Percentiles rank a stretch among this genome's conserved stretches.
These are phyloP conservation scores for Deakozyma indianensis DNA, from an alignment of 805 yeast species.

Conservation along the genomic window DNA sequence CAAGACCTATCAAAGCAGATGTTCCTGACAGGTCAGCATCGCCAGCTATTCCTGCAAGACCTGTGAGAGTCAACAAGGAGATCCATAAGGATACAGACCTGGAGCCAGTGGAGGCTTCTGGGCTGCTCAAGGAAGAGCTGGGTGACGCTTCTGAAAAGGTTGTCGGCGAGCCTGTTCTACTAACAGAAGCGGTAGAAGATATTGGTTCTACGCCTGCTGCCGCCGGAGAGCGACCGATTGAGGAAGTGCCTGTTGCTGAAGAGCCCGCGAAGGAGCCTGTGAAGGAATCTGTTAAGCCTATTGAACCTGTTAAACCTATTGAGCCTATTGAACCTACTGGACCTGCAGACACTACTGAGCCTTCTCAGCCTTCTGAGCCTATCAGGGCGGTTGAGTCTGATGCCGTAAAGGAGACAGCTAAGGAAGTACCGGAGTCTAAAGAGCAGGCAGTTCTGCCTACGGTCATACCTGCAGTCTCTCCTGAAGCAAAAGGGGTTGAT, in stretches of 20 bases:
- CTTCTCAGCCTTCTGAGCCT: constrained; percentile 1
- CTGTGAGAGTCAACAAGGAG: neutral
- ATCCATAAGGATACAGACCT: neutral
- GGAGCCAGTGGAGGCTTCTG: neutral
- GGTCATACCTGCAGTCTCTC: too few relatives aligned
- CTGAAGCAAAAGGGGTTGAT: too few relatives aligned
- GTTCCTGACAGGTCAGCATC: neutral
- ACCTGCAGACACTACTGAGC: constrained; percentile 1
- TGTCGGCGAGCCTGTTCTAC: neutral
- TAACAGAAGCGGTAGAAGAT: neutral
- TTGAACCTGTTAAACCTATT: neutral
- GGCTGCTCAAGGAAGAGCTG: neutral
- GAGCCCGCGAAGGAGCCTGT: neutral
- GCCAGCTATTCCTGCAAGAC: constrained; percentile 6
- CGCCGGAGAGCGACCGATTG: neutral
- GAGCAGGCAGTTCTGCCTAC: neutral
- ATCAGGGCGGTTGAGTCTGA: neutral
- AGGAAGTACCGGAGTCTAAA: neutral
- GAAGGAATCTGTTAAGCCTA: neutral
- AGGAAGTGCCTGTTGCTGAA: constrained; percentile 2
- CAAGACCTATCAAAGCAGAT: neutral
- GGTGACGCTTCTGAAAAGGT: neutral
- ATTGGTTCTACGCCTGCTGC: neutral
- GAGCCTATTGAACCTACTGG: neutral
- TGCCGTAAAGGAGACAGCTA: neutral